These are phyloP conservation scores for Neophaeococcomyces aloes DNA, from an alignment of 2,329 filamentous ascomycete genomes.

Conservation along the genomic window DNA sequence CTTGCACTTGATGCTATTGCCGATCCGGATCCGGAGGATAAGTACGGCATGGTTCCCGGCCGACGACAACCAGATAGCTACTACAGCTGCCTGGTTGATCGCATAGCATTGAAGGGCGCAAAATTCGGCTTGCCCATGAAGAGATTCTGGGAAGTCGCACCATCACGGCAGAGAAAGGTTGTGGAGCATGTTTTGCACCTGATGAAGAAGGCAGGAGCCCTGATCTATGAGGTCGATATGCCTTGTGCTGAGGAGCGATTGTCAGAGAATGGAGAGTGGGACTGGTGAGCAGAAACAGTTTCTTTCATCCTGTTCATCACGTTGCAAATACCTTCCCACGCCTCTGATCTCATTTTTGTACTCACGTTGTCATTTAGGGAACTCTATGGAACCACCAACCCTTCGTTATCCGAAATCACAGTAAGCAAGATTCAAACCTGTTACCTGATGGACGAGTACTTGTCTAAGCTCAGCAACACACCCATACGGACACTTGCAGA, in stretches of 20 bases:
- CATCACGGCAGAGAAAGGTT: constrained; percentile 28
- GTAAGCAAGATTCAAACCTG: constrained; percentile 65
- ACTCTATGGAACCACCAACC: constrained; percentile 57
- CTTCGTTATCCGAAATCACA: constrained; percentile 42
- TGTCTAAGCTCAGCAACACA: constrained; percentile 53
- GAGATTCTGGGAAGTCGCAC: constrained; percentile 52
- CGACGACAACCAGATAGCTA: constrained; percentile 49
- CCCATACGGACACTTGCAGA: constrained; percentile 51
- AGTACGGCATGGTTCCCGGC: constrained; percentile 51
- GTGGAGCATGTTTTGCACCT: constrained; percentile 38
- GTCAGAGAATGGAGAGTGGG: constrained; percentile 22
- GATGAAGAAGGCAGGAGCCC: constrained; percentile 53
- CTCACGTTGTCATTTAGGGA: constrained; percentile 23
- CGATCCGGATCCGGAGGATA: constrained; percentile 39
- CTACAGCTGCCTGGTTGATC: constrained; percentile 45
- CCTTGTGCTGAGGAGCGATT: constrained; percentile 25
- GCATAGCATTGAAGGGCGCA: constrained; percentile 47
- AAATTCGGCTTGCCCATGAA: constrained; percentile 62
- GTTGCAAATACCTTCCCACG: neutral
- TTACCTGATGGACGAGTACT: constrained; percentile 54
- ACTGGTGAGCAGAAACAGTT: constrained; percentile 21
- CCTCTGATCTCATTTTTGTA: neutral
- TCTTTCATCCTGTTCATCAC: no score
- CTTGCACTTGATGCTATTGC: constrained; percentile 15
- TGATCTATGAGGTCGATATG: constrained; percentile 39